Evolutionary conservation across 2,329 filamentous ascomycete genomes (phyloP).

Genomic region (Fusarium sacchari): DNA sequence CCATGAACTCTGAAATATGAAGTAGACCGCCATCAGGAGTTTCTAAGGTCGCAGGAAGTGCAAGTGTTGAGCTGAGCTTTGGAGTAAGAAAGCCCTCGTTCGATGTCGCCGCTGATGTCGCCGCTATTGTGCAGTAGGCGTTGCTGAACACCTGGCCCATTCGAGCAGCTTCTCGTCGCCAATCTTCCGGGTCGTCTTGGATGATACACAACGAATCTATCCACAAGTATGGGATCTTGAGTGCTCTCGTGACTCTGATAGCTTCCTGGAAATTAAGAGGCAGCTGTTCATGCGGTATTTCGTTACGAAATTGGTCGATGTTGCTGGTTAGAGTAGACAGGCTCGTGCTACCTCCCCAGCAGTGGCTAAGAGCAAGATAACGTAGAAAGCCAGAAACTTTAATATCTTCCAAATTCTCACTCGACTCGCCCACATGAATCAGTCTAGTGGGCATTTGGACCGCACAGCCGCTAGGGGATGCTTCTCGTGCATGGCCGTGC

Average conservation of each 20-base stretch:
- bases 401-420: not conserved
- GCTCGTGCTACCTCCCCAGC: slow-evolving; percentile 2
- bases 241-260: not conserved
- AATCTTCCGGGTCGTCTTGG: not conserved
- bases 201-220: not conserved
- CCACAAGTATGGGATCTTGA: slow-evolving; percentile 8
- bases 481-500: not conserved
- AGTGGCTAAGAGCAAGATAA: slow-evolving; percentile 10
- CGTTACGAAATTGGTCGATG: not conserved
- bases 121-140: not conserved
- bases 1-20: not conserved
- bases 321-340: not conserved
- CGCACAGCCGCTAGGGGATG: not conserved
- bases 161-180: not conserved
- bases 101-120: not conserved
- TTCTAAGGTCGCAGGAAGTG: not conserved
- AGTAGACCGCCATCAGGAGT: not conserved
- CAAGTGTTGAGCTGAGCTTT: no score
- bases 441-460: not conserved
- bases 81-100: not conserved
- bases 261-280: slow-evolving; percentile 14
- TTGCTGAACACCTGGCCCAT: slow-evolving; percentile 11
- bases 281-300: not conserved
- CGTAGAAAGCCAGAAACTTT: not conserved
- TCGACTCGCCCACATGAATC: not conserved